phyloP scores from a whole-genome alignment of 2,329 filamentous ascomycete species.

The Fusarium hainanense region DNA sequence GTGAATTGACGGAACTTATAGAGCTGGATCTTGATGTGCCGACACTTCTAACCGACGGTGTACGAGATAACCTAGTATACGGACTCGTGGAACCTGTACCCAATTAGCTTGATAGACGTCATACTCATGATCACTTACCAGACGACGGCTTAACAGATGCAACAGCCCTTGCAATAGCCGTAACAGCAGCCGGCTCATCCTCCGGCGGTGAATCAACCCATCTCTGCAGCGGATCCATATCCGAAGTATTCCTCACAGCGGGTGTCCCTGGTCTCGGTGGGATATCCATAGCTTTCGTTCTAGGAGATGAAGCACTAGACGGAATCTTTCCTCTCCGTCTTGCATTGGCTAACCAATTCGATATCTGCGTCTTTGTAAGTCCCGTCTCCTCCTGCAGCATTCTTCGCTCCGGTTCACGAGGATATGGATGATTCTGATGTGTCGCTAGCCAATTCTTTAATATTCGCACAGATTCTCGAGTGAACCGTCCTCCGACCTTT shows the following conservation, averaged over 20 bases:
- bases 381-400: constrained; percentile 78
- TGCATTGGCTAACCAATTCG: constrained; percentile 90
- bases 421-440: constrained; percentile 83
- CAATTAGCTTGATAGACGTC: neutral
- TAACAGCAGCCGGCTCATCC: constrained; percentile 48
- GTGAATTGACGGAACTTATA: constrained; percentile 36
- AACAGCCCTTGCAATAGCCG: constrained; percentile 47
- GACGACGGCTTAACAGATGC: constrained; percentile 33
- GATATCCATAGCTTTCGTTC: constrained; percentile 63
- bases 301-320: constrained; percentile 28
- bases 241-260: constrained; percentile 42
- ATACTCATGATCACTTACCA: neutral
- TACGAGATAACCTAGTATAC: constrained; percentile 24
- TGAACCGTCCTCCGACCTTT: constrained; percentile 57
- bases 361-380: constrained; percentile 81
- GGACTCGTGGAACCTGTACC: constrained; percentile 28
- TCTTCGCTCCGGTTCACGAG: constrained; percentile 83
- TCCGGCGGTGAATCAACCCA: constrained; percentile 50
- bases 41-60: constrained; percentile 27
- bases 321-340: constrained; percentile 78
- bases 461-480: constrained; percentile 77
- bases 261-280: constrained; percentile 57
- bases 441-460: constrained; percentile 83
- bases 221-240: constrained; percentile 45
- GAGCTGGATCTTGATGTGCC: constrained; percentile 29